phyloP scores from a whole-genome alignment of 371 early-diverging fungal species.

The Mucor circinelloides region DNA sequence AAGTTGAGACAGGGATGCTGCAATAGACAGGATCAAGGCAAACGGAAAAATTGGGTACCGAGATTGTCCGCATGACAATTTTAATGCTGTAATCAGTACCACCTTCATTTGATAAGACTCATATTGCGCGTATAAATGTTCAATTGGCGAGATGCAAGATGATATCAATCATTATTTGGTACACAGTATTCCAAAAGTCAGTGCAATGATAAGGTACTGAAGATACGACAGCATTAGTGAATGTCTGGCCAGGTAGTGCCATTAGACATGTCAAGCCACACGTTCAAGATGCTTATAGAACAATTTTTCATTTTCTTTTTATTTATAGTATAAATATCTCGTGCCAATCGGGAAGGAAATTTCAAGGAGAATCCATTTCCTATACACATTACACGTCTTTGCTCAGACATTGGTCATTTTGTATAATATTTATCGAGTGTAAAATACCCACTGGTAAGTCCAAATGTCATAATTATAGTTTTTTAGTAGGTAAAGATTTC shows the following conservation, averaged over 20 bases:
- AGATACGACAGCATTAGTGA: too few species aligned
- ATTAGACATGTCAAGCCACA: too few species aligned
- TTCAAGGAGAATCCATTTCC: constrained; percentile 21
- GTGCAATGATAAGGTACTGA: too few species aligned
- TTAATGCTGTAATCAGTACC: neutral
- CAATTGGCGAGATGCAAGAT: too few species aligned
- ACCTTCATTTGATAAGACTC: neutral
- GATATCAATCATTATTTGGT: neutral
- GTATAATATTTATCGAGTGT: constrained; percentile 26
- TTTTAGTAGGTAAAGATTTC: constrained; percentile 28
- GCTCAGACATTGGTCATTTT: constrained; percentile 33
- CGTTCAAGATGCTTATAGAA: too few species aligned
- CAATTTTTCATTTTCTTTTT: neutral
- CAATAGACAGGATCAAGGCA: neutral
- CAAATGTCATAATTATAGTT: constrained; percentile 23
- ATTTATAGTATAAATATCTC: constrained; percentile 5
- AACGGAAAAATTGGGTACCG: neutral
- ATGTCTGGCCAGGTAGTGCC: too few species aligned
- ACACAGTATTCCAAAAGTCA: too few species aligned
- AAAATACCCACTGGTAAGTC: constrained; percentile 42
- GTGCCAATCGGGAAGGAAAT: constrained; percentile 19
- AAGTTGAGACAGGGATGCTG: too few species aligned
- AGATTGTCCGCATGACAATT: neutral
- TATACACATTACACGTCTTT: constrained; percentile 12
- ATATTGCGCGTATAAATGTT: too few species aligned